Percentiles rank a stretch among this genome's conserved stretches.
These are phyloP conservation scores for Penicillium crustosum DNA, from an alignment of 2,329 filamentous ascomycete genomes.

Conservation along the genomic window DNA sequence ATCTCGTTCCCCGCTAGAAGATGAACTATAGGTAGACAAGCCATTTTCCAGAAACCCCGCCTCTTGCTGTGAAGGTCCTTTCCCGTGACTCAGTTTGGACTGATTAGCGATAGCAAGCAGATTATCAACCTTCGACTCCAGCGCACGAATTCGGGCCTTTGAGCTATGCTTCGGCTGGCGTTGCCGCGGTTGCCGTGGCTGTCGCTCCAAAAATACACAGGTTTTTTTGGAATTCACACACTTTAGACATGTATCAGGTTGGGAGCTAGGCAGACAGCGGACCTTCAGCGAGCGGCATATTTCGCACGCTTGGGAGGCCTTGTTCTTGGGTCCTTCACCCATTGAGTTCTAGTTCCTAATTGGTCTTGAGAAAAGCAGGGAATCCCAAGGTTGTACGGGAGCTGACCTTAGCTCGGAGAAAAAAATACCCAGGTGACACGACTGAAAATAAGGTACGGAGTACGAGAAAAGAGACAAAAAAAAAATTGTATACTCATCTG, in stretches of 20 bases:
- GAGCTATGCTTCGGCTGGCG: not conserved
- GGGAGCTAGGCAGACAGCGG: not conserved
- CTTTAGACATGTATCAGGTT: not conserved
- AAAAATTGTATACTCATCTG: not conserved
- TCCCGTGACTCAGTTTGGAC: not conserved
- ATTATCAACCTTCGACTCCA: not conserved
- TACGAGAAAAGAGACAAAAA: not conserved
- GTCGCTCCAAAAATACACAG: slow-evolving; percentile 1
- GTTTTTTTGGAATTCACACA: not conserved
- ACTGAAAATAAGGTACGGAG: not conserved
- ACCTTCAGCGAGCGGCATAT: slow-evolving; percentile 2
- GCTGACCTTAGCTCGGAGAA: not conserved
- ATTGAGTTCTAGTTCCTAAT: not conserved
- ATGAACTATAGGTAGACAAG: not conserved
- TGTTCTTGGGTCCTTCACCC: not conserved
- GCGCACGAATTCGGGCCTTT: not conserved
- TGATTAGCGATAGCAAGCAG: not conserved
- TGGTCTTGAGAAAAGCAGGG: not conserved
- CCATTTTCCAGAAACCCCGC: not conserved
- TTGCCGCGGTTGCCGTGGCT: not conserved
- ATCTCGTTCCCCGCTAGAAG: not conserved
- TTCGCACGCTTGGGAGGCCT: not conserved
- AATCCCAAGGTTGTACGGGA: not conserved
- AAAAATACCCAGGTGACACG: not conserved
- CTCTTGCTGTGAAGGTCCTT: not conserved